Percentiles rank a stretch among this genome's conserved stretches.
Conservation (phyloP, 495 filamentous ascomycete species). For the Neurospora tetraspora region DNA sequence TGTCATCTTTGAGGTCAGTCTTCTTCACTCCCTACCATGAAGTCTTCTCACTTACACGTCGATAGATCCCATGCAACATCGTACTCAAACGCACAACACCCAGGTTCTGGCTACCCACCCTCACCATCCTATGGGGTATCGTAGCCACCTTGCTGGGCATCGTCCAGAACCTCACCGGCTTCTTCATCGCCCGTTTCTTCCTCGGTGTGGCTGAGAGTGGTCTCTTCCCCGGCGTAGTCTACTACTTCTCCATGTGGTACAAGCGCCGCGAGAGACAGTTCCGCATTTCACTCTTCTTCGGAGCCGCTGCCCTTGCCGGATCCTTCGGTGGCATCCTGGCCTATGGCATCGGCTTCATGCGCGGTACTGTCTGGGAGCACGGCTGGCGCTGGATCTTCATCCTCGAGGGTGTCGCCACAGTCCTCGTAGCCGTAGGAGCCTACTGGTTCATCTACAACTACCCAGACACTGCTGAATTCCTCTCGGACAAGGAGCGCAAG, state of each 20-base stretch:
- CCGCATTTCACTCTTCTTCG: slow-evolving; percentile 67
- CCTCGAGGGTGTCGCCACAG: slow-evolving; percentile 60
- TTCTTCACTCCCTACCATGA: background rate
- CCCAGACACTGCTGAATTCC: slow-evolving; percentile 56
- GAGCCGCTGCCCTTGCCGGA: slow-evolving; percentile 61
- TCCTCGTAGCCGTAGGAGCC: slow-evolving; percentile 47
- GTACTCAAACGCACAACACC: slow-evolving; percentile 63
- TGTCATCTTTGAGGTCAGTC: slow-evolving; percentile 39
- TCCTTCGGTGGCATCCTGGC: slow-evolving; percentile 74
- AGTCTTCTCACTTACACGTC: background rate
- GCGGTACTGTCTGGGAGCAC: slow-evolving; percentile 49
- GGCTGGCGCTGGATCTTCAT: slow-evolving; percentile 87
- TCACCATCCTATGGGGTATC: slow-evolving; percentile 41
- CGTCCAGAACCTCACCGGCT: slow-evolving; percentile 54
- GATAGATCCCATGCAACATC: slow-evolving; percentile 60
- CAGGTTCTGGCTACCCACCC: slow-evolving; percentile 42
- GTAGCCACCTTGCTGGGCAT: slow-evolving; percentile 64
- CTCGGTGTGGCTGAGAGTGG: slow-evolving; percentile 47
- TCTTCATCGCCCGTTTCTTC: slow-evolving; percentile 54
- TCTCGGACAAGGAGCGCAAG: slow-evolving; percentile 51
- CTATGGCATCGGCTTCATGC: slow-evolving; percentile 52
- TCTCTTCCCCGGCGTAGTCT: slow-evolving; percentile 67
- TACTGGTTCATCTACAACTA: slow-evolving; percentile 70
- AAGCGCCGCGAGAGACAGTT: slow-evolving; percentile 60
- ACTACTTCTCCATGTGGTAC: slow-evolving; percentile 83